Conservation (phyloP, 1,284 basidiomycete species). For the Irpex rosettiformis region DNA sequence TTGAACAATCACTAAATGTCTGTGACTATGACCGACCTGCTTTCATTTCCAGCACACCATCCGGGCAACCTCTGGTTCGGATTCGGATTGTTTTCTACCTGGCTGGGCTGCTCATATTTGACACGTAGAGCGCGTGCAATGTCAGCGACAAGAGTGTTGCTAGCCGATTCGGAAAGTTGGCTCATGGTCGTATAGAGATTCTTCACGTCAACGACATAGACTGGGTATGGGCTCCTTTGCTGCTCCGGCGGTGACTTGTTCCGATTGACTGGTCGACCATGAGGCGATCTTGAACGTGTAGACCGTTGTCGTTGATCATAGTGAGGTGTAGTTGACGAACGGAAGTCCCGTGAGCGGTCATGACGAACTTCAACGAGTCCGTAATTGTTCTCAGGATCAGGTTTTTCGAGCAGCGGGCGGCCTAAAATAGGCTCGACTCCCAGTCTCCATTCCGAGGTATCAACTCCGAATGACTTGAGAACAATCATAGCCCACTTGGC, state of each 20-base stretch:
- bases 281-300: constrained; percentile 26
- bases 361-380: neutral
- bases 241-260: constrained; percentile 19
- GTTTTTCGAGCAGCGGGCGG: neutral
- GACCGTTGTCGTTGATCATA: neutral
- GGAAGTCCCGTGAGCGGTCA: neutral
- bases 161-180: constrained; percentile 9
- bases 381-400: neutral
- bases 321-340: neutral
- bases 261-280: constrained; percentile 5
- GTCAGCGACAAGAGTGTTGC: constrained; percentile 10
- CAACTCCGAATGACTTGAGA: constrained; percentile 5
- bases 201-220: constrained; percentile 31
- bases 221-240: constrained; percentile 10
- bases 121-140: constrained; percentile 19
- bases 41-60: constrained; percentile 34
- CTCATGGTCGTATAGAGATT: constrained; percentile 25
- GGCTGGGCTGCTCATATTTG: constrained; percentile 7
- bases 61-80: constrained; percentile 3
- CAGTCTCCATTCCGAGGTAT: constrained; percentile 4
- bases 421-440: constrained; percentile 8
- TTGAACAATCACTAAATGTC: neutral
- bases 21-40: constrained; percentile 25
- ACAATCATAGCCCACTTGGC: constrained; percentile 14
- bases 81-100: constrained; percentile 14